phyloP scores from a whole-genome alignment of 2,329 filamentous ascomycete species.

The Cordyceps militaris region DNA sequence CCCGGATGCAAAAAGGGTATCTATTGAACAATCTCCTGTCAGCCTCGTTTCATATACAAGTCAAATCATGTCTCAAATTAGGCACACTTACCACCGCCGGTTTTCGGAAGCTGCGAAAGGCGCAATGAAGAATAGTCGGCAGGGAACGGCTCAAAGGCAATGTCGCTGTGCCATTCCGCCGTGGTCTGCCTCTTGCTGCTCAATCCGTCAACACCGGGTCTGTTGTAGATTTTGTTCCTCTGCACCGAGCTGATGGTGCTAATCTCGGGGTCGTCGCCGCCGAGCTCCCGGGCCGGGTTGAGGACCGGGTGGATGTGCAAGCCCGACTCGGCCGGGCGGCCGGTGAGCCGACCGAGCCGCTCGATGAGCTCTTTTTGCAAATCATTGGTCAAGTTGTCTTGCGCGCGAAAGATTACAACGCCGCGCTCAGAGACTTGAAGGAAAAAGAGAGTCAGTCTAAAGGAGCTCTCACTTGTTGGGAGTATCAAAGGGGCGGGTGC shows the following conservation, averaged over 20 bases:
- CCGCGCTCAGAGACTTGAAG: constrained; percentile 56
- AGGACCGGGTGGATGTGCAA: constrained; percentile 55
- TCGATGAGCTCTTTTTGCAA: constrained; percentile 60
- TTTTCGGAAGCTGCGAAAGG: constrained; percentile 45
- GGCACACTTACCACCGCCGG: constrained; percentile 39
- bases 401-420: constrained; percentile 63
- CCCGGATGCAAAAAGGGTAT: constrained; percentile 60
- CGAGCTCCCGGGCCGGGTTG: constrained; percentile 46
- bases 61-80: not conserved
- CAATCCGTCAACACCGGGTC: constrained; percentile 28
- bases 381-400: constrained; percentile 53
- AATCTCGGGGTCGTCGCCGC: constrained; percentile 52
- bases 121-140: constrained; percentile 55
- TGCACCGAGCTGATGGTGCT: constrained; percentile 55
- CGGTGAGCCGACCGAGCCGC: constrained; percentile 50
- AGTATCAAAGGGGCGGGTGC: not conserved
- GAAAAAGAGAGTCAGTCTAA: not conserved
- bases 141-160: constrained; percentile 57
- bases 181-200: constrained; percentile 37
- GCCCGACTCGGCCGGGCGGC: constrained; percentile 47
- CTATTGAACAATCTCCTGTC: constrained; percentile 19
- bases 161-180: constrained; percentile 54
- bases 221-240: constrained; percentile 41
- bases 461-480: not conserved
- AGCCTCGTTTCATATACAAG: not conserved